phyloP scores from a whole-genome alignment of 1,139 yeast genomes.

The Saccharomyces hybrid region DNA sequence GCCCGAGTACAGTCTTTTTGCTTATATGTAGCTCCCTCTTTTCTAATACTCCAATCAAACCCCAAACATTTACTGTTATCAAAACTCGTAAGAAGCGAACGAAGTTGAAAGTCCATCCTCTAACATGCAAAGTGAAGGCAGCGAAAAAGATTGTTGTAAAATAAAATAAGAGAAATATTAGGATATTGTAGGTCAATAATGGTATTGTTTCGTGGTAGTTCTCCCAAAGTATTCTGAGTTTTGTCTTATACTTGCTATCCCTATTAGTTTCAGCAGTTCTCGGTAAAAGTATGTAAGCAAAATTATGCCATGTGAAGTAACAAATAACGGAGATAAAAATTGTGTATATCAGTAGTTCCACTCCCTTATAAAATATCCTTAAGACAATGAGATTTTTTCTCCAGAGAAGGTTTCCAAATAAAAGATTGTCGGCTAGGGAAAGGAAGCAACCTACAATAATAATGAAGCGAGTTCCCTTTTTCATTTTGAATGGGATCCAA shows the following conservation, averaged over 20 bases:
- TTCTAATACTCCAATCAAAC: slow-evolving; percentile 26
- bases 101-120: slow-evolving; percentile 22
- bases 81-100: slow-evolving; percentile 22
- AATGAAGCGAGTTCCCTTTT: not conserved
- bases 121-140: slow-evolving; percentile 3
- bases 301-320: slow-evolving; percentile 22
- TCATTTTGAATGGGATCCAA: no score
- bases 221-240: slow-evolving; percentile 18
- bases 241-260: slow-evolving; percentile 1
- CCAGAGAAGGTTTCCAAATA: slow-evolving; percentile 15
- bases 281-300: slow-evolving; percentile 22
- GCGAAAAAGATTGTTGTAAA: slow-evolving; percentile 16
- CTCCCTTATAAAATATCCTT: slow-evolving; percentile 8
- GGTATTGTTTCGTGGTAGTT: slow-evolving; percentile 27
- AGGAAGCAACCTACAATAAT: not conserved
- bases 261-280: slow-evolving; percentile 7
- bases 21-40: slow-evolving; percentile 22
- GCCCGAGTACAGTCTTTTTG: slow-evolving; percentile 28
- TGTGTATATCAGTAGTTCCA: slow-evolving; percentile 17
- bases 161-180: slow-evolving; percentile 15
- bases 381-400: slow-evolving; percentile 2
- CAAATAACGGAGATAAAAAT: slow-evolving; percentile 14
- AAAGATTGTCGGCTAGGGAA: slow-evolving; percentile 6
- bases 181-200: slow-evolving; percentile 19
- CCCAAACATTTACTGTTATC: slow-evolving; percentile 30